These are phyloP conservation scores for Cardamine chenopodiifolia DNA, from an alignment of 345 rosid genomes.

Conservation along the genomic window DNA sequence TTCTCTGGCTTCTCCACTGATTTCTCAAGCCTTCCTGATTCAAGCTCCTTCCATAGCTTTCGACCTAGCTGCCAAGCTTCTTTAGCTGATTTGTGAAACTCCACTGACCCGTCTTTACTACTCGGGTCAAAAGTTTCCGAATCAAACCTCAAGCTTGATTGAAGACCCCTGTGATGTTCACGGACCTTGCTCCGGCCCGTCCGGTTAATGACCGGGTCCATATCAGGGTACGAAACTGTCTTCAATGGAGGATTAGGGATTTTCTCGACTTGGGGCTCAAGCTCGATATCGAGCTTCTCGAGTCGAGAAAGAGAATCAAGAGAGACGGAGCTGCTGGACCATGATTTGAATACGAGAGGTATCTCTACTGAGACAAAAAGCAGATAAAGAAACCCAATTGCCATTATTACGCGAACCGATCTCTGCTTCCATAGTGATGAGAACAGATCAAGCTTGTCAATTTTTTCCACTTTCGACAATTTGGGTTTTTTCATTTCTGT, in stretches of 20 bases:
- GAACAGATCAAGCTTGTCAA: constrained; percentile 51
- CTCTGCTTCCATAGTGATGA: constrained; percentile 60
- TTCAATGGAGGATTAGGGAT: constrained; percentile 65
- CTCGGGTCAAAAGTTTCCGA: constrained; percentile 55
- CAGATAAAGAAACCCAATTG: constrained; percentile 57
- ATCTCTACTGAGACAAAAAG: constrained; percentile 71
- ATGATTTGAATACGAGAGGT: constrained; percentile 72
- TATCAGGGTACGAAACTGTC: constrained; percentile 47
- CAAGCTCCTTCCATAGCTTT: constrained; percentile 69
- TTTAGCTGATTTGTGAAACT: constrained; percentile 74
- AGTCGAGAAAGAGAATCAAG: constrained; percentile 53
- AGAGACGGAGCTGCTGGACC: constrained; percentile 49
- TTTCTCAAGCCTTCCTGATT: constrained; percentile 53
- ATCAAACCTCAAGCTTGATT: constrained; percentile 64
- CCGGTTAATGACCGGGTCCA: constrained; percentile 27
- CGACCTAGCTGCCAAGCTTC: constrained; percentile 76
- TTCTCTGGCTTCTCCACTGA: constrained; percentile 44
- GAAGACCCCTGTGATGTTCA: constrained; percentile 42
- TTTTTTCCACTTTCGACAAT: constrained; percentile 47
- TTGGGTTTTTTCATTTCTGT: constrained; percentile 62
- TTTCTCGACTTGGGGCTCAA: constrained; percentile 44
- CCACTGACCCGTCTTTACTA: constrained; percentile 63
- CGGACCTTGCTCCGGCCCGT: constrained; percentile 38
- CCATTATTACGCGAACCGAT: constrained; percentile 68
- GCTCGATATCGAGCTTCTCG: constrained; percentile 54